These are phyloP conservation scores for Verbascum thapsus DNA, from an alignment of 257 asterid genomes.

Conservation along the genomic window DNA sequence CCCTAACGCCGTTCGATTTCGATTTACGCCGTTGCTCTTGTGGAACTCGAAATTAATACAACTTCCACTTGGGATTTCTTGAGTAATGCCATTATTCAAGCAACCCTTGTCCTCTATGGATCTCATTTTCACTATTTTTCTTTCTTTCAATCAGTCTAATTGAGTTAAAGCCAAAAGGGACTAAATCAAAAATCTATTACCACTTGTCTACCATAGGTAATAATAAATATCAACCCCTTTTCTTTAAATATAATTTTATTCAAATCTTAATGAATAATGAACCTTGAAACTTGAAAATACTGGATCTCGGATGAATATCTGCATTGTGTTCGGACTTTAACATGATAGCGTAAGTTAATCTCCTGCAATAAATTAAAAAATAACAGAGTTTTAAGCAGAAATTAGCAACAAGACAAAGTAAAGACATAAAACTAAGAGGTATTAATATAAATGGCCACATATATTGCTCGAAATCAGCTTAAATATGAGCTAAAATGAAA, in stretches of 20 bases:
- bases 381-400: slow-evolving; percentile 7
- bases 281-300: neutral
- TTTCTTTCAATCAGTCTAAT: slow-evolving; percentile 7
- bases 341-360: neutral
- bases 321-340: slow-evolving; percentile 33
- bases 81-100: slow-evolving; percentile 50
- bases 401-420: neutral
- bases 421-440: neutral
- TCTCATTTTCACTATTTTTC: slow-evolving; percentile 45
- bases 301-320: slow-evolving; percentile 35
- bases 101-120: slow-evolving; percentile 81
- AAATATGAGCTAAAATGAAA: neutral
- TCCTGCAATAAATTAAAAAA: neutral
- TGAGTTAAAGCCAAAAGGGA: neutral
- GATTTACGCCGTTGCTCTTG: slow-evolving; percentile 46
- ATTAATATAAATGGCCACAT: neutral
- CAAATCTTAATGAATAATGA: slow-evolving; percentile 18
- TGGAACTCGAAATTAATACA: slow-evolving; percentile 64
- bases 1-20: slow-evolving; percentile 60
- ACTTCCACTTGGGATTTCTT: slow-evolving; percentile 44
- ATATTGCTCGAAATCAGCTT: too few relatives aligned
- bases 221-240: slow-evolving; percentile 10
- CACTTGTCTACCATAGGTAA: slow-evolving; percentile 12
- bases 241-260: slow-evolving; percentile 3
- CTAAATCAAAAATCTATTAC: neutral